Conservation (phyloP, 192 early-diverging fungal genomes). For the Coemansia erecta region DNA sequence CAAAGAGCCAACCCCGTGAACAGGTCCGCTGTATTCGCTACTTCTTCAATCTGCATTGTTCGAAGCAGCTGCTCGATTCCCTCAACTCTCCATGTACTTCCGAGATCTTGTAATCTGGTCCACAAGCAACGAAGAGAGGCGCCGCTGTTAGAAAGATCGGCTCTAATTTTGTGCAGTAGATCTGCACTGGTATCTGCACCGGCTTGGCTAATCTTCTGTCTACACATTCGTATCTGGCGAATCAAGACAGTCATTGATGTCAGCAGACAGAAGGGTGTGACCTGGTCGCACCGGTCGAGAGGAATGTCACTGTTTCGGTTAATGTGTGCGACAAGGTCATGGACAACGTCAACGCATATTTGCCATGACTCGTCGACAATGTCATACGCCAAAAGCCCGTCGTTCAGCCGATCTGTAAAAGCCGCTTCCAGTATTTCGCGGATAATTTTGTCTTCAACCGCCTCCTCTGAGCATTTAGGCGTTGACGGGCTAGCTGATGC, state of each 20-base stretch:
- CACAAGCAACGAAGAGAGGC: slow-evolving; percentile 21
- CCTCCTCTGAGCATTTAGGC: background rate
- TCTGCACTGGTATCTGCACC: background rate
- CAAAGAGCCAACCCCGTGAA: slow-evolving; percentile 23
- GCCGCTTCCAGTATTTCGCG: background rate
- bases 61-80: slow-evolving; percentile 36
- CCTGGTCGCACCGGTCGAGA: slow-evolving; percentile 3
- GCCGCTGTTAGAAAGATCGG: slow-evolving; percentile 7
- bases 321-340: background rate
- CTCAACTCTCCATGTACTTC: slow-evolving; percentile 22
- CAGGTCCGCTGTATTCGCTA: slow-evolving; percentile 39
- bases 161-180: background rate
- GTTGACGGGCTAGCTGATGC: background rate
- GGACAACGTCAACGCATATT: background rate
- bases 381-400: slow-evolving; percentile 6
- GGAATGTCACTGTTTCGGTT: slow-evolving; percentile 7
- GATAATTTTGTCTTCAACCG: slow-evolving; percentile 2
- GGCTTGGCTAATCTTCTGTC: slow-evolving; percentile 12
- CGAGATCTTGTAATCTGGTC: slow-evolving; percentile 32
- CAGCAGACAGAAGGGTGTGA: background rate
- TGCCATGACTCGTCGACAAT: slow-evolving; percentile 4
- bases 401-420: slow-evolving; percentile 2
- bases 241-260: slow-evolving; percentile 5
- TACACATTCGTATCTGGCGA: slow-evolving; percentile 5
- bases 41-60: slow-evolving; percentile 42